A percentile compares a stretch with the other conserved stretches of the same genome.
Evolutionary conservation across 202 grass and related monocot species (phyloP).

Genomic region (Zizania palustris): DNA sequence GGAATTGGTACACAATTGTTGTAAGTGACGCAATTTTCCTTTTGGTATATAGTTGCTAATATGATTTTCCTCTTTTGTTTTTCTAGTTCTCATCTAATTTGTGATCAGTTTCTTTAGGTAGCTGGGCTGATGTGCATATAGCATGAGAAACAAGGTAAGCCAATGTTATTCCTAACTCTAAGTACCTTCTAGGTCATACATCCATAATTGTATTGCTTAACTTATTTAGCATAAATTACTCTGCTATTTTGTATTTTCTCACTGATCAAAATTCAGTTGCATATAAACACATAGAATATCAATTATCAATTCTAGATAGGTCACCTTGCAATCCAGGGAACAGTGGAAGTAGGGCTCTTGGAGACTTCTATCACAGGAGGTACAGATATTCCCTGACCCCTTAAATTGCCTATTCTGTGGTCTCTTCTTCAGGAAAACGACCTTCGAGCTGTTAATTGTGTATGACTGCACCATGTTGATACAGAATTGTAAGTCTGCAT

Average conservation of each 20-base stretch:
- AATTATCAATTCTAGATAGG: constrained; percentile 24
- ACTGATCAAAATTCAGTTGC: constrained; percentile 31
- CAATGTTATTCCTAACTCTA: constrained; percentile 23
- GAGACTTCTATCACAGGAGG: constrained; percentile 90
- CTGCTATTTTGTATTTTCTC: constrained; percentile 22
- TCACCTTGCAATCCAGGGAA: constrained; percentile 94
- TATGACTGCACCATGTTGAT: constrained; percentile 72
- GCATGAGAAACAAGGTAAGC: constrained; percentile 24
- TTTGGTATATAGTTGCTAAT: neutral
- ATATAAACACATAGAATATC: constrained; percentile 30
- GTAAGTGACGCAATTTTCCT: neutral
- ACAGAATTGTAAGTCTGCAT: constrained; percentile 45
- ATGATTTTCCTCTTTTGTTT: constrained; percentile 15
- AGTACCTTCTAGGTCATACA: constrained; percentile 34
- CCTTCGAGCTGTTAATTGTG: constrained; percentile 96
- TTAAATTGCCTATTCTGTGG: constrained; percentile 98
- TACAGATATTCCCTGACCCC: constrained; percentile 92
- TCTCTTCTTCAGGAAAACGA: constrained; percentile 96
- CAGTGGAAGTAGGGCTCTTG: constrained; percentile 96
- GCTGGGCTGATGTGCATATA: constrained; percentile 36
- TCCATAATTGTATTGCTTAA: constrained; percentile 28
- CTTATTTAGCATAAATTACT: constrained; percentile 45
- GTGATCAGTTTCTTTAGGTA: constrained; percentile 10
- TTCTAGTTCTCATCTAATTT: constrained; percentile 21
- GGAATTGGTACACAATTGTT: neutral